Base-by-base conservation (phyloP, 768 basidiomycete genomes). In the Naganishia friedmannii region DNA sequence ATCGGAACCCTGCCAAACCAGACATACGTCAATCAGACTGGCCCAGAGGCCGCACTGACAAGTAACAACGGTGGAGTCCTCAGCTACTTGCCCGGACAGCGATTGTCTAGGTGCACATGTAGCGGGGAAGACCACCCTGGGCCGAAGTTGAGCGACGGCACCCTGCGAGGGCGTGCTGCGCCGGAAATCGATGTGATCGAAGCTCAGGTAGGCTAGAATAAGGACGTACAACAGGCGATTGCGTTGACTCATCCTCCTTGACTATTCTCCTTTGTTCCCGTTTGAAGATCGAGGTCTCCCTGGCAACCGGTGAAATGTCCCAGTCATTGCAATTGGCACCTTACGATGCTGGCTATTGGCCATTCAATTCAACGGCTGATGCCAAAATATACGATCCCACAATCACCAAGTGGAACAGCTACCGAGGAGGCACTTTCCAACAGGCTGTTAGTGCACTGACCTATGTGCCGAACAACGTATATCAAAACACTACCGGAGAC, bases 171-270 rank as follows among this genome's bases (percentile, higher is more conserved):
- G n/a, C 87, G 94, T 66, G 87, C 87, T 39, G 91, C 89, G 1
- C 94, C 95, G 0, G 95, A 98, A 83, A 92, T 97, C 74, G 94
- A 97, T 81, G 85, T 98, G 71, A 77, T 95, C 70, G 94, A 98
- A 83, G 88, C 92, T 0, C 89, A 93, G 79, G 89, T 79, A 29
- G 42, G 34, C 19, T 42, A 42, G 9, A 9, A 6, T 1, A 63
- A 19, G 13, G 37, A 29, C 3, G 48, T 12, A 12, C 23, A n/a
- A n/a, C 26, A 26, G 1, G 5, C 15, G 39, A 8, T 23, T n/a
- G 26, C 26, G 39, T n/a, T 23, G 26, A 19, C 60, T 56, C 32
- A 42, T n/a, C 6, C 9, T 21, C 26, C 3, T 17, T n/a, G n/a
- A 21, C 45, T 15, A 8, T 51, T 51, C 48, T 51, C 48, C 13